These are phyloP conservation scores for Tylopilus felleus DNA, from an alignment of 768 basidiomycete species.

Conservation along the genomic window DNA sequence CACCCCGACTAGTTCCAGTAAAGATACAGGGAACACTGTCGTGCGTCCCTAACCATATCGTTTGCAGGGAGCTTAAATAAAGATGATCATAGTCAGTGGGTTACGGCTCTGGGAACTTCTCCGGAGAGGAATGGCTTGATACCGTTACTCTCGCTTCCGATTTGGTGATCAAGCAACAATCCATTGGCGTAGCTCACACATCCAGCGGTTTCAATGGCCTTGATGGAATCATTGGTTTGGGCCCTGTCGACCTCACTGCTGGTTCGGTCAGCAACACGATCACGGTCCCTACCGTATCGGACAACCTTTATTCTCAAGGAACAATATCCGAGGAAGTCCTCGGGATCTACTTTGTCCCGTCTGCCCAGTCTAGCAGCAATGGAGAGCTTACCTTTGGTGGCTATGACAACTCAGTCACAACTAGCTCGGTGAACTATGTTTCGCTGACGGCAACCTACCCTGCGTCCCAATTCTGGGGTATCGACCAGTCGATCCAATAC, in stretches of 20 bases:
- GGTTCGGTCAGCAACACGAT: slow-evolving; percentile 15
- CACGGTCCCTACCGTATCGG: slow-evolving; percentile 32
- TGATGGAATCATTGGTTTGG: slow-evolving; percentile 39
- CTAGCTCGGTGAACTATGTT: slow-evolving; percentile 17
- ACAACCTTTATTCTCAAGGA: slow-evolving; percentile 31
- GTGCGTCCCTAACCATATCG: slow-evolving; percentile 4
- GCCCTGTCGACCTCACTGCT: slow-evolving; percentile 33
- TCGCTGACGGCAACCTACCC: slow-evolving; percentile 27
- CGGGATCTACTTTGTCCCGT: slow-evolving; percentile 32
- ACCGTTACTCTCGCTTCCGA: slow-evolving; percentile 4
- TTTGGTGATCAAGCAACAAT: slow-evolving; percentile 21
- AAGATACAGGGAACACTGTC: slow-evolving; percentile 19
- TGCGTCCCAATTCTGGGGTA: slow-evolving; percentile 31
- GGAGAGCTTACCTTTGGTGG: slow-evolving; percentile 30
- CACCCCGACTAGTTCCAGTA: slow-evolving; percentile 3
- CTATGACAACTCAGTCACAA: slow-evolving; percentile 12
- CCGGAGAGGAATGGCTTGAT: slow-evolving; percentile 14
- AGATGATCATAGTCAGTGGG: not conserved
- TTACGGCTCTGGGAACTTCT: slow-evolving; percentile 7
- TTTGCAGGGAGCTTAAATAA: not conserved
- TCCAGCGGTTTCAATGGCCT: slow-evolving; percentile 27
- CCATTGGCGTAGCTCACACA: slow-evolving; percentile 33
- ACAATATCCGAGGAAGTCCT: slow-evolving; percentile 26
- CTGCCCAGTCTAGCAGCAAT: no score
- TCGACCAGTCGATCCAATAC: slow-evolving; percentile 34